Conservation (phyloP, 2,329 filamentous ascomycete genomes). For the Aureobasidium leucospermi region DNA sequence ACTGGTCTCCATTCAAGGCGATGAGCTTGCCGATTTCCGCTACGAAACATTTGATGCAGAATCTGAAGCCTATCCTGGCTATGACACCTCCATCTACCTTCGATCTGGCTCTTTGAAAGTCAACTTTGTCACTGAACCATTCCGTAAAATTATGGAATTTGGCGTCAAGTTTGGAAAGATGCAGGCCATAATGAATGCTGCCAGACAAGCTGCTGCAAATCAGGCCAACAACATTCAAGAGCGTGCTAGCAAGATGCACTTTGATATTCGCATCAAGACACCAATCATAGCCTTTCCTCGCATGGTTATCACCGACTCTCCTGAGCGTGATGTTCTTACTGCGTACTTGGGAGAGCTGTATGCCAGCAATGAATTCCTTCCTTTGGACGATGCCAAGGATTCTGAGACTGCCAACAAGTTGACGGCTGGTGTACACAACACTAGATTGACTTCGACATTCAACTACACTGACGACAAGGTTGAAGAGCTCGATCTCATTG, state of each 20-base stretch:
- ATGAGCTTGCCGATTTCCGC: constrained; percentile 91
- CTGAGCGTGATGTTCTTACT: constrained; percentile 74
- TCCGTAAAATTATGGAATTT: constrained; percentile 96
- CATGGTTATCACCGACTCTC: constrained; percentile 60
- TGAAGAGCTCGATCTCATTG: constrained; percentile 92
- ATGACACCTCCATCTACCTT: constrained; percentile 85
- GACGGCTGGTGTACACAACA: constrained; percentile 83
- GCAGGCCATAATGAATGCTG: constrained; percentile 98
- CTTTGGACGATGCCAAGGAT: constrained; percentile 67
- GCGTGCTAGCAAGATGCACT: constrained; percentile 82
- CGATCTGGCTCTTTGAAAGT: constrained; percentile 92
- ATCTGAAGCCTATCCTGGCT: constrained; percentile 76
- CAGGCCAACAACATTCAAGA: constrained; percentile 92
- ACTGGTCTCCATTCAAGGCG: constrained; percentile 87
- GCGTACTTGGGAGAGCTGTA: constrained; percentile 97
- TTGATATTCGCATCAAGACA: constrained; percentile 87
- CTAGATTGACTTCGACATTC: constrained; percentile 82
- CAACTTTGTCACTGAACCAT: constrained; percentile 95
- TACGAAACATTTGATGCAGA: constrained; percentile 89
- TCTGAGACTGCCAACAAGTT: constrained; percentile 80
- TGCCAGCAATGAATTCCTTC: constrained; percentile 84
- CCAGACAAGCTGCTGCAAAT: constrained; percentile 84
- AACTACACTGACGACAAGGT: constrained; percentile 64
- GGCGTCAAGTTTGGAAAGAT: constrained; percentile 98
- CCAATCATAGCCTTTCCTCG: constrained; percentile 94